phyloP scores from a whole-genome alignment of 352 stramenopile species.

The Phytophthora crassamura region DNA sequence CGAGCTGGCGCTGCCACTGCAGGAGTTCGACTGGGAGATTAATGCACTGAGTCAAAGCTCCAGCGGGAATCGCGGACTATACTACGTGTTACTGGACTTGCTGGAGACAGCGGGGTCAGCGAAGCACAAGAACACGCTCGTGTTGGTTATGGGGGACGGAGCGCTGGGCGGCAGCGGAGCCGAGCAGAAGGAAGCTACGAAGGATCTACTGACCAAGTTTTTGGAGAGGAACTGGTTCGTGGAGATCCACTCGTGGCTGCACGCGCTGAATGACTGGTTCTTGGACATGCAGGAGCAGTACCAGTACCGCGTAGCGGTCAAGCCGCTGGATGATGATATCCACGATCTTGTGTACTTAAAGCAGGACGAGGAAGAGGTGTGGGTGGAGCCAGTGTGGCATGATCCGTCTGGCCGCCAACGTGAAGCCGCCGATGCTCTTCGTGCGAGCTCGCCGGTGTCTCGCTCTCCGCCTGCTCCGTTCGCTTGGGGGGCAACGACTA shows the following conservation, averaged over 20 bases:
- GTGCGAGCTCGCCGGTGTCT: background rate
- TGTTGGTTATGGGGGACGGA: slow-evolving; percentile 50
- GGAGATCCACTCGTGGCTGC: slow-evolving; percentile 52
- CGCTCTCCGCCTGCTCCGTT: slow-evolving; percentile 16
- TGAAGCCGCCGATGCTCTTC: slow-evolving; percentile 9
- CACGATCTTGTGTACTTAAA: slow-evolving; percentile 34
- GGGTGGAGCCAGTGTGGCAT: slow-evolving; percentile 26
- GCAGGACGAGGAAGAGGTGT: slow-evolving; percentile 31
- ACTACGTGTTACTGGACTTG: slow-evolving; percentile 41
- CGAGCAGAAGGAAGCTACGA: slow-evolving; percentile 40
- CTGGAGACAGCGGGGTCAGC: slow-evolving; percentile 23
- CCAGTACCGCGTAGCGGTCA: slow-evolving; percentile 27
- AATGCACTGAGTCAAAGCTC: slow-evolving; percentile 37
- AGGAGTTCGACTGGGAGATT: slow-evolving; percentile 36
- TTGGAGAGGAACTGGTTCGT: slow-evolving; percentile 43
- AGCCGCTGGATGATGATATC: slow-evolving; percentile 41
- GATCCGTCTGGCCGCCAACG: slow-evolving; percentile 13
- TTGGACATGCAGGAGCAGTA: slow-evolving; percentile 40
- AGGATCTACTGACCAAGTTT: slow-evolving; percentile 39
- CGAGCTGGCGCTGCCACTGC: slow-evolving; percentile 23
- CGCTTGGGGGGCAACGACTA: slow-evolving; percentile 21
- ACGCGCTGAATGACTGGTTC: slow-evolving; percentile 40
- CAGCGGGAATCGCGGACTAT: slow-evolving; percentile 40
- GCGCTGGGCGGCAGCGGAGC: slow-evolving; percentile 37
- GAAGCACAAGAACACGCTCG: slow-evolving; percentile 43